Evolutionary conservation across 2,329 filamentous ascomycete genomes (phyloP).

Genomic region (Akanthomyces dipterigenus): DNA sequence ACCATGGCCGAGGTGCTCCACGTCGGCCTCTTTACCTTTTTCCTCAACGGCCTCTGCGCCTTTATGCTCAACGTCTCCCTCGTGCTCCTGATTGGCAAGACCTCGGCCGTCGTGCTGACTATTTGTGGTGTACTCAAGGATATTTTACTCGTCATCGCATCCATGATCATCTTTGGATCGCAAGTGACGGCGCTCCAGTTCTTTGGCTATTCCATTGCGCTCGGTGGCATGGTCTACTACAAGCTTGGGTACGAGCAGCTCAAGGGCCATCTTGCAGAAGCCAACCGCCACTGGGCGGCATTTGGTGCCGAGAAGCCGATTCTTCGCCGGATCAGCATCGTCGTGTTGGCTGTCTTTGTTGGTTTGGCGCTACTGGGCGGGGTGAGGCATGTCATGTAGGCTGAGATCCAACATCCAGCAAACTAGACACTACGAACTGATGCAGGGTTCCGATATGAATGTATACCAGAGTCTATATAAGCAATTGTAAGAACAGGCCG

Average conservation of each 20-base stretch:
- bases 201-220: slow-evolving; percentile 76
- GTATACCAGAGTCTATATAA: background rate
- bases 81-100: slow-evolving; percentile 83
- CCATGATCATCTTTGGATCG: slow-evolving; percentile 76
- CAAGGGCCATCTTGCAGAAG: slow-evolving; percentile 63
- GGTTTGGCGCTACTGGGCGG: background rate
- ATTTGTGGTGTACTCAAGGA: slow-evolving; percentile 86
- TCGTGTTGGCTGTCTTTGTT: background rate
- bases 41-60: slow-evolving; percentile 70
- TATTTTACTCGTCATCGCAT: slow-evolving; percentile 72
- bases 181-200: slow-evolving; percentile 69
- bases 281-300: slow-evolving; percentile 66
- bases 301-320: slow-evolving; percentile 63
- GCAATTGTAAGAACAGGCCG: background rate
- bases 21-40: slow-evolving; percentile 65
- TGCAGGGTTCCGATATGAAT: background rate
- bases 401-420: background rate
- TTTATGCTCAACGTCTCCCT: slow-evolving; percentile 81
- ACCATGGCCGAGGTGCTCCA: slow-evolving; percentile 63
- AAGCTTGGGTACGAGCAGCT: slow-evolving; percentile 70
- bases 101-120: slow-evolving; percentile 77
- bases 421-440: background rate
- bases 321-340: slow-evolving; percentile 59
- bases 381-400: background rate
- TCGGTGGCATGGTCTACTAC: slow-evolving; percentile 72